phyloP scores from a whole-genome alignment of 179 eudicot genomes.

The Corrigiola litoralis region DNA sequence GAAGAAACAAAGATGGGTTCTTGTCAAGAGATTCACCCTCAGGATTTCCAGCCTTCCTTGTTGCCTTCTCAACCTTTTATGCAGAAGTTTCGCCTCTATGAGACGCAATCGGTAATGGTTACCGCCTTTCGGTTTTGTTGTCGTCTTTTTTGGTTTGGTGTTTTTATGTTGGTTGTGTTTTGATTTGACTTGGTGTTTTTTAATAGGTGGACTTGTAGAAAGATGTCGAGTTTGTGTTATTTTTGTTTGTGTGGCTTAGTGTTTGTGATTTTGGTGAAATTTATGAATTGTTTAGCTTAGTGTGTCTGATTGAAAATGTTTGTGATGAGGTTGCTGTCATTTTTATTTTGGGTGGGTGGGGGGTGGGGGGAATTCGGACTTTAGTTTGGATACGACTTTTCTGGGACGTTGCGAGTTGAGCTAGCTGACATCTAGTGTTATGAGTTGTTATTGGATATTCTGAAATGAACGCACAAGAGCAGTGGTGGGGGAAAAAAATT shows the following conservation, averaged over 20 bases:
- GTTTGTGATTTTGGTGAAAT: background rate
- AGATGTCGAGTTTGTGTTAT: background rate
- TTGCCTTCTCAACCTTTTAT: conserved; percentile 40
- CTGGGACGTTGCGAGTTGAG: background rate
- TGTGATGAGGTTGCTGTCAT: conserved; percentile 6
- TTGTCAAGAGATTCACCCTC: conserved; percentile 29
- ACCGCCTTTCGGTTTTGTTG: background rate
- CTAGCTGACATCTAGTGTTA: too few species aligned
- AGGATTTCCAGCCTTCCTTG: conserved; percentile 26
- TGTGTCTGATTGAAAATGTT: background rate
- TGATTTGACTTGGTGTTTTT: background rate
- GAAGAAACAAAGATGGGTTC: conserved; percentile 23
- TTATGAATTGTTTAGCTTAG: background rate
- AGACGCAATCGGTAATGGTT: conserved; percentile 92
- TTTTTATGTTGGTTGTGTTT: background rate
- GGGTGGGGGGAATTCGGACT: too few species aligned
- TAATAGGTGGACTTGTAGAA: background rate
- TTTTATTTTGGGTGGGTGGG: background rate
- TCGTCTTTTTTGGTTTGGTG: background rate
- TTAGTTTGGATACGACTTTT: background rate
- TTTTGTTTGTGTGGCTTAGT: background rate
- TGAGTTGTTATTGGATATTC: too few species aligned
- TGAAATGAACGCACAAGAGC: too few species aligned
- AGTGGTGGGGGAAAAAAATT: too few species aligned
- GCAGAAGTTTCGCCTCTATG: conserved; percentile 84